Base-by-base conservation (phyloP, 179 eudicot genomes). In the Gypsophila paniculata region DNA sequence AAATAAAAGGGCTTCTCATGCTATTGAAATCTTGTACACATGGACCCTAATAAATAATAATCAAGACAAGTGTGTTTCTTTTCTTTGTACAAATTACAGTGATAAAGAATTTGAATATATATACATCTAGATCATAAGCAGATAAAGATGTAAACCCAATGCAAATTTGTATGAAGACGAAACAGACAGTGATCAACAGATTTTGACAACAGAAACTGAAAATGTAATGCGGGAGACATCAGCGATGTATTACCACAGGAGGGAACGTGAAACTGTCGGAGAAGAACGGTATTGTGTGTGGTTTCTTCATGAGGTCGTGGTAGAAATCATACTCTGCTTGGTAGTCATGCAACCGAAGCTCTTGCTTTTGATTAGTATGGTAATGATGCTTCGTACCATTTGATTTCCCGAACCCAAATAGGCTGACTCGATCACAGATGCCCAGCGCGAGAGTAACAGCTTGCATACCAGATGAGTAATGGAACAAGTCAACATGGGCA, bases 381-480 rank as follows among this genome's bases (percentile, higher is more conserved):
- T 93, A 93, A 76, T 93, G 96, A 69, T 93, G 98, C 82, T 84
- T 90, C 10, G 91, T 89, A 0, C 32, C 51, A 8, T 61, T 76
- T 8, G 86, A 79, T 70, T 93, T 93, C 76, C 98, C 98, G 71
- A 89, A 93, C 71, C 98, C 98, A 54, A 88, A 87, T n/a, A 93
- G 48, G 60, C 95, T 87, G 26, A 93, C 93, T 72, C 72, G 78
- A 12, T 93, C 95, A 77, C 98, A 93, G 34, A 87, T 65, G 52
- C 98, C 98, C 74, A 86, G 57, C 29, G 98, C 93, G 34, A 91
- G 74, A 91, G 85, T 80, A 59, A 93, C 88, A 11, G 98, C 98
- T 72, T 93, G 96, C 93, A 93, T 86, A 57, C 98, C 98, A 0
- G 98, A 93, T 25, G 98, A 93, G 82, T 90, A 91, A 82, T 90